Evolutionary conservation across 768 basidiomycete species (phyloP), one percentile per base, ranked within the genome.

Genomic region (Lactarius hatsudake): DNA sequence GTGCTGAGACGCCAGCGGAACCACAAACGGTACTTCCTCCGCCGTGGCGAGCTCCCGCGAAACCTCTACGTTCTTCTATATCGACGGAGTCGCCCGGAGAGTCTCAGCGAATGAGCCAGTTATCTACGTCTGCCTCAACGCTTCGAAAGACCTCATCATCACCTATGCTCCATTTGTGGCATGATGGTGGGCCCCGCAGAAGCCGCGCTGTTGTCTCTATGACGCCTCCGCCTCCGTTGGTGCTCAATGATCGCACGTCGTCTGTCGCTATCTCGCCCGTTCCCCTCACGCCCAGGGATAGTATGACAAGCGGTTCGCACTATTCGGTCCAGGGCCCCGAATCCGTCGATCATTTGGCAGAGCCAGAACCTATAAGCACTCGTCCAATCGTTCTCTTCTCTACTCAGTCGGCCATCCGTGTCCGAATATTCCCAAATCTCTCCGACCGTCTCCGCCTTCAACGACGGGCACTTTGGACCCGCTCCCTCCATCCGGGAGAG

Each of bases 391-490:
- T 80, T 84, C 23, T 87, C 87, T 28, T 75, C 83, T 3, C 73
- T 75, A 13, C 70, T 76, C 20, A 81, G 79, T 69, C 81, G 87
- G 48, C 83, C 79, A 4, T 89, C 89, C 23, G 69, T 87, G 34
- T 90, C 89, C 15, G 84, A 86, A 62, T 88, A 88, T 74, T 87
- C 88, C 12, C 85, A 86, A 69, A 81, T 84, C 5, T 92, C 90
- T 12, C 91, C 90, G 1, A 89, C 90, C 4, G 86, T 82, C 7
- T 91, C 90, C n/a, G 89, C 88, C n/a, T 93, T 93, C 77, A 84
- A 85, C 32, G 89, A 90, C 70, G 84, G 81, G 18, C 74, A 84
- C 51, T 81, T 79, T 57, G 74, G 67, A 28, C 36, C 62, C 7
- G 61, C 53, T 32, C 2, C 36, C 26, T 65, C 71, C 48, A 51